A percentile compares a stretch with the other conserved stretches of the same genome.
Conservation (phyloP, 2,329 filamentous ascomycete genomes). For the Colletotrichum cuscutae region DNA sequence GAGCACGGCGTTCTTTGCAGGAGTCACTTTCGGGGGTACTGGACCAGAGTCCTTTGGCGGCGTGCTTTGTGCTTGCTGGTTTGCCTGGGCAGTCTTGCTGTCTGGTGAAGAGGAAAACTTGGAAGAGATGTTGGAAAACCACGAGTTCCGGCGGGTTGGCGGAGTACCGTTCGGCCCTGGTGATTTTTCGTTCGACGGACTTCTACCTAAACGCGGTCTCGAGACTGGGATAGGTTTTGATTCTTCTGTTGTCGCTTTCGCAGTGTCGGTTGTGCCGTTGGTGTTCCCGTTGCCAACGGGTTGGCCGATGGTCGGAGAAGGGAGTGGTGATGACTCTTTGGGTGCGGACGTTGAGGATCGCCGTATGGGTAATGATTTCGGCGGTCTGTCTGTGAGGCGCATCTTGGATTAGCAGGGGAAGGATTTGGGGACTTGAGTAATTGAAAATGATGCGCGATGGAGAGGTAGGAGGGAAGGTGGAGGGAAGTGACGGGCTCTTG, state of each 20-base stretch:
- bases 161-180: constrained; percentile 44
- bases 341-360: constrained; percentile 24
- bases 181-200: constrained; percentile 44
- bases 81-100: constrained; percentile 47
- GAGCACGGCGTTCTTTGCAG: constrained; percentile 68
- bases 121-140: constrained; percentile 93
- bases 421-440: neutral
- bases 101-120: constrained; percentile 79
- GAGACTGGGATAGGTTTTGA: constrained; percentile 43
- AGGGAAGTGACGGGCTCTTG: constrained; percentile 16
- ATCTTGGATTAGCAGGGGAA: constrained; percentile 22
- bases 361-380: constrained; percentile 21
- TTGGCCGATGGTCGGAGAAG: constrained; percentile 23
- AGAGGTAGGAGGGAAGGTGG: neutral
- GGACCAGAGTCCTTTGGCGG: constrained; percentile 45
- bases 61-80: constrained; percentile 45
- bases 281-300: constrained; percentile 23
- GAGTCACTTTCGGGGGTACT: constrained; percentile 55
- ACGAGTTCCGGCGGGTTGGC: constrained; percentile 75
- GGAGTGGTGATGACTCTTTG: constrained; percentile 14
- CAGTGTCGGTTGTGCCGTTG: constrained; percentile 16
- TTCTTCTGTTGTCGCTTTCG: constrained; percentile 20
- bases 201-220: constrained; percentile 45
- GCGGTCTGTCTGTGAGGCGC: constrained; percentile 31
- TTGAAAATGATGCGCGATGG: constrained; percentile 2